Evolutionary conservation across 331 rosid genomes (phyloP), one percentile per base, ranked within the genome.

Genomic region (Acacia concinna): DNA sequence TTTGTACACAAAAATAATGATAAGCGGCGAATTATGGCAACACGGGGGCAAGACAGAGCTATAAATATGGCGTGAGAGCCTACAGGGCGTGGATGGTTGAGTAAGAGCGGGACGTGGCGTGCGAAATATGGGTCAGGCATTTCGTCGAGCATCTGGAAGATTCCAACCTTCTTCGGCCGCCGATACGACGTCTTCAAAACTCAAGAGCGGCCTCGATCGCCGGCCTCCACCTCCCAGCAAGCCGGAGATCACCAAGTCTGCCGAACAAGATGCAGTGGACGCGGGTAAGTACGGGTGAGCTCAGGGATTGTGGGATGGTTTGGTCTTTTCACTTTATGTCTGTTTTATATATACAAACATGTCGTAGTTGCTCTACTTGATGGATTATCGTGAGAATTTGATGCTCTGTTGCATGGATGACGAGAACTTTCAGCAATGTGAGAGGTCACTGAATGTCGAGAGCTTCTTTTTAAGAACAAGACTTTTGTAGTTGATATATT

Each of bases 131-230:
- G 99, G 97, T 68, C 98, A 93, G 97, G 99, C 95, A 69, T 94
- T 96, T 85, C 99, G 98, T 83, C 94, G 97, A 84, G 99, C 97
- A n/a, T 86, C 97, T 75, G 97, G 95, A 35, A 91, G 91, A 87
- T 79, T 90, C 74, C 89, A 86, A 37, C 40, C 91, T 23, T 59
- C 96, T 67, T 84, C 94, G 37, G 81, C 74, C 35, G 34, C 81
- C 28, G 83, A 92, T 56, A 21, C 91, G 59, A 49, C 91, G 49
- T 71, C 87, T 18, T 74, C 88, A 18, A 88, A 85, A 14, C 78
- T 89, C 2, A 89, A 87, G 76, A 76, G 21, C 84, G 63, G 80
- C 71, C 56, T 77, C 67, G 87, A 88, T 84, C 81, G 80, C 73
- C 86, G 76, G 18, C 90, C 87, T 15, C 90, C 97, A n/a, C 60